Evolutionary conservation across 768 basidiomycete species (phyloP), one percentile per base, ranked within the genome.

Genomic region (Boletus vinaceobasis): DNA sequence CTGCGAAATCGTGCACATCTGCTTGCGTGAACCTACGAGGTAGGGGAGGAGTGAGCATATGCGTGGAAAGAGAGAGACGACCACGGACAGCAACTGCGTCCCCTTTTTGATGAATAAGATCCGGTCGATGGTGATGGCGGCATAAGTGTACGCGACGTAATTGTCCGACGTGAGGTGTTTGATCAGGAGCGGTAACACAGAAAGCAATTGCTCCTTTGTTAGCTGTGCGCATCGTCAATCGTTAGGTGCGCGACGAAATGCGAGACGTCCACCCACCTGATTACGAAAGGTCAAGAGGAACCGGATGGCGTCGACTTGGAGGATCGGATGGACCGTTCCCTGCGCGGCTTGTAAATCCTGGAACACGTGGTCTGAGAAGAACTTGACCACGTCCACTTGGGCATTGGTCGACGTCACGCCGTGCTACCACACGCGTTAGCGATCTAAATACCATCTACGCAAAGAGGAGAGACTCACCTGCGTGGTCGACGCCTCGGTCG

Each of bases 71-170:
- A 10, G 19, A 57, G 7, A 8, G 23, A 19, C 0, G 23, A 21
- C 26, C 7, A 76, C 90, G 52, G 55, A 97, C 94, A 93, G 65
- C 26, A 91, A 76, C 58, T 84, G 80, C 5, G 78, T 79, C 4
- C 84, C 83, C 63, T 88, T 86, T 66, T 90, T 93, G 71, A 98
- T 97, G 71, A 85, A 92, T 38, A 99, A 74, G 50, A 98, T 87
- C 7, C 94, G 83, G 65, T 99, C 97, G 65, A 99, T 95, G n/a
- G 95, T 93, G 63, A 98, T 94, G 17, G 97, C 95, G 9, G 95
- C 93, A 71, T 98, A 98, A 0, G 96, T 95, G 64, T 90, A 96
- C 26, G 89, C 87, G 45, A 98, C 96, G 71, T 93, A 95, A 66
- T 93, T 93, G 48, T 80, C 75, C 19, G 91, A 92, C 6, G 77